Evolutionary conservation across 306 rosid species (phyloP).

Genomic region (Citrullus mucosospermus): DNA sequence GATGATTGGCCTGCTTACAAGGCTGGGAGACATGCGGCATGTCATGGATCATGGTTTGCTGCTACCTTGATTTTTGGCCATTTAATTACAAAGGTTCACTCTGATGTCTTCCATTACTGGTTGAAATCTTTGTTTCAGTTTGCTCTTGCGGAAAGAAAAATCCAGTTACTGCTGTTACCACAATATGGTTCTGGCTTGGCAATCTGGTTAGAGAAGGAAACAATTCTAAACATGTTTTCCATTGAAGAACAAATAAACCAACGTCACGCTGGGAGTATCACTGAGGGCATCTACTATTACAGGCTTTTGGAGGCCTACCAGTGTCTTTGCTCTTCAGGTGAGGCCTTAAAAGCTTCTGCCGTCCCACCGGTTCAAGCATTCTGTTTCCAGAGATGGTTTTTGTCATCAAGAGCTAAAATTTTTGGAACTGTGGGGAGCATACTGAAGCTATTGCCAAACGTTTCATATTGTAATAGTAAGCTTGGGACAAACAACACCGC

Average conservation of each 20-base stretch:
- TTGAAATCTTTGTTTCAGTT: slow-evolving; percentile 34
- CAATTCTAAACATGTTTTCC: slow-evolving; percentile 2
- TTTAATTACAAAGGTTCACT: slow-evolving; percentile 21
- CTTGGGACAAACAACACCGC: slow-evolving; percentile 10
- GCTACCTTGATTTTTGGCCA: slow-evolving; percentile 28
- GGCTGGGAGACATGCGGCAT: slow-evolving; percentile 28
- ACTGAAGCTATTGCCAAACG: slow-evolving; percentile 15
- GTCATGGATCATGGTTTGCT: slow-evolving; percentile 43
- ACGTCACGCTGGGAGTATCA: slow-evolving; percentile 4
- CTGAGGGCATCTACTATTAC: slow-evolving; percentile 8
- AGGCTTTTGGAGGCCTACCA: slow-evolving; percentile 29
- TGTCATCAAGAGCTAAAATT: slow-evolving; percentile 37
- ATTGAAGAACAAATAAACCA: slow-evolving; percentile 13
- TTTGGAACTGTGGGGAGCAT: slow-evolving; percentile 24
- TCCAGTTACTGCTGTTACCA: slow-evolving; percentile 19
- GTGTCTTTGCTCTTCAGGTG: slow-evolving; percentile 31
- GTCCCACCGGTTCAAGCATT: slow-evolving; percentile 19
- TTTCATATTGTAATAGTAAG: slow-evolving; percentile 10
- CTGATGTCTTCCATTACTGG: slow-evolving; percentile 31
- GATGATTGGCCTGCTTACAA: slow-evolving; percentile 39
- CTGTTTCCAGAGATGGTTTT: slow-evolving; percentile 56
- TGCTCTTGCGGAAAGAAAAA: slow-evolving; percentile 31
- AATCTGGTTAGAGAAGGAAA: slow-evolving; percentile 19
- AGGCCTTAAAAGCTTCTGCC: slow-evolving; percentile 29
- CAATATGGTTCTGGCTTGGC: slow-evolving; percentile 20